Conservation (phyloP, 2,329 filamentous ascomycete species). For the Microdochium nivale region DNA sequence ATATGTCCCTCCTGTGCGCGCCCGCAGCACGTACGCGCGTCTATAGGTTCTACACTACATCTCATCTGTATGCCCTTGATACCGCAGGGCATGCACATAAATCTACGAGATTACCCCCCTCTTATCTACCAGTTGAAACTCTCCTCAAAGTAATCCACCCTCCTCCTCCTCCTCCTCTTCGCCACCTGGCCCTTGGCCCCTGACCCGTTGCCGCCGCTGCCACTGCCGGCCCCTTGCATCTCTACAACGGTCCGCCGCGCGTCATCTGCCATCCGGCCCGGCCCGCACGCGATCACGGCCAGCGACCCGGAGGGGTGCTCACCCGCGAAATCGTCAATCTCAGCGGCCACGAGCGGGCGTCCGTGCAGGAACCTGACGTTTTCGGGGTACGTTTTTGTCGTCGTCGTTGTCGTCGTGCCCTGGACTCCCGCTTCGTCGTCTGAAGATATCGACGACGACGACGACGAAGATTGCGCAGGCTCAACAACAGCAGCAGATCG, state of each 20-base stretch:
- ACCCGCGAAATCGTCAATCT: conserved; percentile 19
- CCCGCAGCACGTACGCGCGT: too few relatives aligned
- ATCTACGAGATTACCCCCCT: too few relatives aligned
- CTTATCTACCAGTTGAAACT: conserved; percentile 33
- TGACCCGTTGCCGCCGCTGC: not conserved
- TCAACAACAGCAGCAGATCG: not conserved
- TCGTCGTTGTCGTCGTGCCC: too few relatives aligned
- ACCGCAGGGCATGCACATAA: too few relatives aligned
- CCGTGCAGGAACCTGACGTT: conserved; percentile 12
- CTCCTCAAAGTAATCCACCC: conserved; percentile 33
- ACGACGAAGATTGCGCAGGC: not conserved
- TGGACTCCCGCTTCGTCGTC: too few relatives aligned
- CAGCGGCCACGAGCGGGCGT: conserved; percentile 22
- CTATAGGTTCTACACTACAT: too few relatives aligned
- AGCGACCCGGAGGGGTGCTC: conserved; percentile 15
- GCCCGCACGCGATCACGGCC: conserved; percentile 35
- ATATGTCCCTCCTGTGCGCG: too few relatives aligned
- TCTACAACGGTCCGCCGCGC: conserved; percentile 25
- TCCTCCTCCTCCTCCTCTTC: conserved; percentile 4
- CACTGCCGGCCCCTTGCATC: conserved; percentile 13
- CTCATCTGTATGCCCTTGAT: too few relatives aligned
- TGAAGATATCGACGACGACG: too few relatives aligned
- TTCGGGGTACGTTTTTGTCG: too few relatives aligned
- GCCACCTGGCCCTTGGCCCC: too few relatives aligned
- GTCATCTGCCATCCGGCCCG: conserved; percentile 34